Conservation (phyloP, 2,329 filamentous ascomycete species). For the Hymenoscyphus fructigenus region DNA sequence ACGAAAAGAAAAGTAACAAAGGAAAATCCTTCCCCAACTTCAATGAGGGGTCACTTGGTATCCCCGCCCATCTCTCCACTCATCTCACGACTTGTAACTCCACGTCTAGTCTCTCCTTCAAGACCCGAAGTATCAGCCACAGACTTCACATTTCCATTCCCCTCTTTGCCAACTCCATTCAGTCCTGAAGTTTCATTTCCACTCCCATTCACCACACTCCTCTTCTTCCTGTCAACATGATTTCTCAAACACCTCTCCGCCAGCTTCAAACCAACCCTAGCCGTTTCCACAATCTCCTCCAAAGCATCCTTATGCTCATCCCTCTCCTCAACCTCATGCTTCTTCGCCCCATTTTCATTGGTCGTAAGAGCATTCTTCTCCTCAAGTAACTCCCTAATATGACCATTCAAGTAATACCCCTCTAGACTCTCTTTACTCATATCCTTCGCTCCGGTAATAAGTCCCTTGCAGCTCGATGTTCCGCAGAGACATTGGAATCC, state of each 20-base stretch:
- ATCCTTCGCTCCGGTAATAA: constrained; percentile 61
- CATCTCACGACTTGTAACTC: constrained; percentile 48
- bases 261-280: constrained; percentile 36
- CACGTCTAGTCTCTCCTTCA: constrained; percentile 11
- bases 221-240: constrained; percentile 4
- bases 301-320: background rate
- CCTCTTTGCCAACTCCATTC: constrained; percentile 9
- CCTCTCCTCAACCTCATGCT: constrained; percentile 41
- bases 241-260: constrained; percentile 37
- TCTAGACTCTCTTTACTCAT: constrained; percentile 55
- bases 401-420: constrained; percentile 60
- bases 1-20: constrained; percentile 12
- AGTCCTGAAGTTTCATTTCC: background rate
- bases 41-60: constrained; percentile 38
- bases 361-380: constrained; percentile 35
- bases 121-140: background rate
- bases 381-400: constrained; percentile 57
- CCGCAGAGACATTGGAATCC: constrained; percentile 66
- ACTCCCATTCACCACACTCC: background rate
- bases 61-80: constrained; percentile 63
- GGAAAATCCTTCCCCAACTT: constrained; percentile 2
- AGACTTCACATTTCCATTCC: constrained; percentile 9
- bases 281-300: background rate
- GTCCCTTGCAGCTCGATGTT: constrained; percentile 58
- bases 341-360: constrained; percentile 34